Conservation (phyloP, 306 rosid species). For the Quercus bicolor region DNA sequence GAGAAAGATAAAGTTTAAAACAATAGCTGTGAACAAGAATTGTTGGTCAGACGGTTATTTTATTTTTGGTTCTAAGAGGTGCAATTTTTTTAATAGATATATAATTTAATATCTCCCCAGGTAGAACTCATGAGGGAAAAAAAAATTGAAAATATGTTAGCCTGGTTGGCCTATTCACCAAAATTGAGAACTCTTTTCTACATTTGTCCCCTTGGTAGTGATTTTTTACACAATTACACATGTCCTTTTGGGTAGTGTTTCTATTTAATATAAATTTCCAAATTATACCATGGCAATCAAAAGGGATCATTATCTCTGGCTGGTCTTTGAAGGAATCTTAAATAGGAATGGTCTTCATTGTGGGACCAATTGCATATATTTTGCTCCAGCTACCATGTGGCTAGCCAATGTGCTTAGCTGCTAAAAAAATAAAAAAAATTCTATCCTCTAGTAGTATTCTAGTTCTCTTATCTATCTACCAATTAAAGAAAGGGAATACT, state of each 20-base stretch:
- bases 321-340: slow-evolving; percentile 45
- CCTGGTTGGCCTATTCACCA: slow-evolving; percentile 37
- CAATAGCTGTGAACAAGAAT: too few species aligned
- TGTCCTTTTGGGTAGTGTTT: slow-evolving; percentile 1
- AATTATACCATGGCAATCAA: slow-evolving; percentile 26
- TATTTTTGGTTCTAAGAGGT: not conserved
- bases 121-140: slow-evolving; percentile 18
- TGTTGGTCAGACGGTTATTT: not conserved
- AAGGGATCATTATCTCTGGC: slow-evolving; percentile 37
- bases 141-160: not conserved
- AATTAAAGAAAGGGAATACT: slow-evolving; percentile 20
- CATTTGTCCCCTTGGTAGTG: slow-evolving; percentile 28
- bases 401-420: slow-evolving; percentile 24
- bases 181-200: slow-evolving; percentile 13
- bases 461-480: not conserved
- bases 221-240: not conserved
- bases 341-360: slow-evolving; percentile 21
- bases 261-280: slow-evolving; percentile 21
- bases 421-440: slow-evolving; percentile 16
- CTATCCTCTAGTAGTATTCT: not conserved
- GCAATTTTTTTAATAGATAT: not conserved
- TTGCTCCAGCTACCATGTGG: slow-evolving; percentile 46
- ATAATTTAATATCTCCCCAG: not conserved
- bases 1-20: too few species aligned
- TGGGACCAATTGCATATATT: slow-evolving; percentile 34